Conservation (phyloP, 352 stramenopile genomes). For the Phytophthora rubi region DNA sequence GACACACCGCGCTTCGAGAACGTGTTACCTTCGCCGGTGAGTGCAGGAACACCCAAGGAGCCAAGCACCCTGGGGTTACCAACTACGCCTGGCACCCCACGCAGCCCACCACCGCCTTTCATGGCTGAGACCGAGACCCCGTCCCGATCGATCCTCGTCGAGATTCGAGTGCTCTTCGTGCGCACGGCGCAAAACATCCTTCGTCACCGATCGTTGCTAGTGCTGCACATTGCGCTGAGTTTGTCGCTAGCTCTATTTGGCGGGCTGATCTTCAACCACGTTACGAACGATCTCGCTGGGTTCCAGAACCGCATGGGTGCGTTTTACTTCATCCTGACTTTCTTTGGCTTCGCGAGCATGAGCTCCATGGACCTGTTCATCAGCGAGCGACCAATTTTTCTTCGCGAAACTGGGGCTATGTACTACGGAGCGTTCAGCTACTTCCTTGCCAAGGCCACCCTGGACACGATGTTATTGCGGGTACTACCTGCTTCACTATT, state of each 20-base stretch:
- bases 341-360: conserved; percentile 79
- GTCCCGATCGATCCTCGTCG: conserved; percentile 49
- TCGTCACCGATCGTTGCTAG: conserved; percentile 64
- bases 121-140: conserved; percentile 15
- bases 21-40: conserved; percentile 34
- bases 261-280: conserved; percentile 74
- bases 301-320: conserved; percentile 82
- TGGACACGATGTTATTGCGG: conserved; percentile 73
- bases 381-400: conserved; percentile 66
- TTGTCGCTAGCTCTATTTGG: conserved; percentile 59
- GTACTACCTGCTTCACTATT: conserved; percentile 75
- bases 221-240: conserved; percentile 64
- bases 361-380: conserved; percentile 85
- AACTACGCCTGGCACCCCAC: conserved; percentile 23
- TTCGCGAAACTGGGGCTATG: conserved; percentile 71
- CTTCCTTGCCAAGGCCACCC: conserved; percentile 67
- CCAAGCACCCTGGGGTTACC: conserved; percentile 21
- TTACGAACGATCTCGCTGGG: conserved; percentile 74
- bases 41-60: conserved; percentile 9
- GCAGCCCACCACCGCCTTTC: conserved; percentile 31
- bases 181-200: conserved; percentile 70
- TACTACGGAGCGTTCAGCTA: conserved; percentile 82
- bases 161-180: conserved; percentile 68
- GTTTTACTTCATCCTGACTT: conserved; percentile 83
- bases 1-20: conserved; percentile 51